phyloP scores from a whole-genome alignment of 345 rosid species.

The Hevea brasiliensis region DNA sequence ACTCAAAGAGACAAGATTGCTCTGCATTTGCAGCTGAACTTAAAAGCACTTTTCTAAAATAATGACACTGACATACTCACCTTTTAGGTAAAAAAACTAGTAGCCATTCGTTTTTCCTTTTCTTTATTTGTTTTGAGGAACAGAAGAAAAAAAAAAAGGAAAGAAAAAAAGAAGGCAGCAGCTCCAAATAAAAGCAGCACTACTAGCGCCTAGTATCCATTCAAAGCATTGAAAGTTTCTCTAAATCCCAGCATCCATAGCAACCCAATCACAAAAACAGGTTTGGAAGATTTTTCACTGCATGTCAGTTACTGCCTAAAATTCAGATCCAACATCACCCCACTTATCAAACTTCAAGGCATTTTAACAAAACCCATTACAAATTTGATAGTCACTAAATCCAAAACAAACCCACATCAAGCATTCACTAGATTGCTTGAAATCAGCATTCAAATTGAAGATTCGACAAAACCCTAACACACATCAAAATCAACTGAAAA shows the following conservation, averaged over 20 bases:
- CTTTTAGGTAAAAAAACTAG: too few species aligned
- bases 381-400: slow-evolving; percentile 17
- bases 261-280: slow-evolving; percentile 7
- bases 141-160: too few species aligned
- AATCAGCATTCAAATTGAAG: slow-evolving; percentile 12
- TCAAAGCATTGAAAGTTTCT: neutral
- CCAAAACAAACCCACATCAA: slow-evolving; percentile 24
- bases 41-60: neutral
- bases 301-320: slow-evolving; percentile 4
- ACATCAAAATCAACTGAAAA: slow-evolving; percentile 14
- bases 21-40: neutral
- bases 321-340: slow-evolving; percentile 32
- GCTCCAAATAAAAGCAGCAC: neutral
- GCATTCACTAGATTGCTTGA: slow-evolving; percentile 10
- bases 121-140: too few species aligned
- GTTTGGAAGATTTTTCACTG: slow-evolving; percentile 2
- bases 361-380: neutral
- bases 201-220: neutral
- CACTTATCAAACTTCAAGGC: slow-evolving; percentile 1
- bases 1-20: neutral
- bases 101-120: too few species aligned
- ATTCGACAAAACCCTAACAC: slow-evolving; percentile 7
- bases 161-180: too few species aligned
- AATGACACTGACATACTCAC: neutral
- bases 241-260: slow-evolving; percentile 1